Base-by-base conservation (phyloP, 768 basidiomycete species). In the Termitomyces titanicus region DNA sequence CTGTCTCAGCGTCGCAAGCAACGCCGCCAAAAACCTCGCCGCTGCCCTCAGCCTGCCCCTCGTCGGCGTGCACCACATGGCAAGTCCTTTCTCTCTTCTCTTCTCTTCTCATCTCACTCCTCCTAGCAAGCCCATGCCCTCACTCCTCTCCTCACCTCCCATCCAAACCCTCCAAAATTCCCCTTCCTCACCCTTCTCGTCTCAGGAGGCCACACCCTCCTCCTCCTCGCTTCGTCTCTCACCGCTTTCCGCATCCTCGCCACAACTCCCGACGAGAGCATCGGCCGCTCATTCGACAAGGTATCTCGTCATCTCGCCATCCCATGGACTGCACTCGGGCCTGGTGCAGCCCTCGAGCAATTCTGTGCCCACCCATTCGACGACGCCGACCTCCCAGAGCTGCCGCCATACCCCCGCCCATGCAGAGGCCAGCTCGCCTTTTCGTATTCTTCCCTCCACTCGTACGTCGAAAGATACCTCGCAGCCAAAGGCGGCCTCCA, bases 11-110 rank as follows among this genome's bases (percentile, higher is more conserved):
- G 88, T 93, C 3, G 84, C 85, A 42, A 82, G 84, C 10, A 89
- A 89, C 56, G 86, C 92, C 6, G 92, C 93, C n/a, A 92, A 91
- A 66, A 83, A 85, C 0, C 74, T 98, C 3, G 93, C 94, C 0
- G 88, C 92, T 0, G 85, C 85, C 0, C 74, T 83, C 12, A 76
- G 79, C 39, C 90, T 93, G 63, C 94, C 94, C 0, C 56, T 96
- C 4, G 81, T 96, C 3, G 94, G 94, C 3, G 91, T 97, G 6
- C 92, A 98, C 70, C 95, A 98, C 64, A 98, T 98, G 95, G 94
- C 93, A 35, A 45, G 75, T 64, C 11, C n/a, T 7, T 8, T 38
- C 8, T 15, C 3, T n/a, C 5, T n/a, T 20, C 33, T 47, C n/a
- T 51, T 38, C 39, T 54, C 34, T 10, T 15, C 6, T 10, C 33